phyloP scores from a whole-genome alignment of 2,329 filamentous ascomycete genomes.

The Colletotrichum sp. region DNA sequence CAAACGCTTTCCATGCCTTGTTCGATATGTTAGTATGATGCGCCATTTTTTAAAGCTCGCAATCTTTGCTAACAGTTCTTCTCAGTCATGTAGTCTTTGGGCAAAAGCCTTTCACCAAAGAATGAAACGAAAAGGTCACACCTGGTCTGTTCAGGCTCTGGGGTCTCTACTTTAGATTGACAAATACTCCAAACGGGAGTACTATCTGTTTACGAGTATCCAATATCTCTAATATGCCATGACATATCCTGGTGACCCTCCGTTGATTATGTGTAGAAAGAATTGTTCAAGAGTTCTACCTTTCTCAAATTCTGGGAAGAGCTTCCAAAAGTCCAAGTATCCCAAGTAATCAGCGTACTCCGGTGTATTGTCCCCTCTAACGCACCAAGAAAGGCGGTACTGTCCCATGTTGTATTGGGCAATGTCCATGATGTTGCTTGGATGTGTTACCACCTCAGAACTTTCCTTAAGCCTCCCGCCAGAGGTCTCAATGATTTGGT shows the following conservation, averaged over 20 bases:
- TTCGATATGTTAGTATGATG: constrained; percentile 24
- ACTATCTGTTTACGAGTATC: not conserved
- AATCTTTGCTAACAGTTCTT: not conserved
- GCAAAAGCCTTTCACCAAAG: not conserved
- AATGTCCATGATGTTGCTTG: not conserved
- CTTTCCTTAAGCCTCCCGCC: not conserved
- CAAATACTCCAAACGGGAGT: not conserved
- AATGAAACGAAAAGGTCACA: not conserved
- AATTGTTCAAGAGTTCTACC: not conserved
- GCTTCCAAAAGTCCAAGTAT: not conserved
- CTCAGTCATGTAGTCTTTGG: not conserved
- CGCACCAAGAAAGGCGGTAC: not conserved
- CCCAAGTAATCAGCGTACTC: not conserved
- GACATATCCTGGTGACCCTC: not conserved
- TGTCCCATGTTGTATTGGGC: not conserved
- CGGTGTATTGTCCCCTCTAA: not conserved
- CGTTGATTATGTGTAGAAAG: not conserved
- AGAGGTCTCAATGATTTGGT: not conserved
- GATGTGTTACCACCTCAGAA: not conserved
- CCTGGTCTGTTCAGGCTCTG: not conserved
- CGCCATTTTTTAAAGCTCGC: not conserved
- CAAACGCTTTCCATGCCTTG: constrained; percentile 28
- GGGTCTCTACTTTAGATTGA: not conserved
- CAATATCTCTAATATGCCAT: not conserved
- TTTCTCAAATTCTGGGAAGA: not conserved